Evolutionary conservation across 306 rosid genomes (phyloP).

Genomic region (Lathyrus sativus): DNA sequence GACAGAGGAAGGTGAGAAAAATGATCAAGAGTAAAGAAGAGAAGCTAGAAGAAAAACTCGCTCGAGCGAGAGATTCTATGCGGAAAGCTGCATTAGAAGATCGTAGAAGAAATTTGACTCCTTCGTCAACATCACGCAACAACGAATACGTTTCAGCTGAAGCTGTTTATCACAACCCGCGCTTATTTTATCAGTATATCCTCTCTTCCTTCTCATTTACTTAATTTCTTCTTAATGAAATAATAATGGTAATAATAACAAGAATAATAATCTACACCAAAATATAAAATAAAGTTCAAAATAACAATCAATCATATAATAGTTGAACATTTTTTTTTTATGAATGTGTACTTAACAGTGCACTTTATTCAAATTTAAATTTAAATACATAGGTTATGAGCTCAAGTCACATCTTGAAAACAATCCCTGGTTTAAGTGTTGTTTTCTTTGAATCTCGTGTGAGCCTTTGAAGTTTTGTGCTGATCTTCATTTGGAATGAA

Average conservation of each 20-base stretch:
- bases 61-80: conserved; percentile 44
- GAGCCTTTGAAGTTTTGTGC: too few species aligned
- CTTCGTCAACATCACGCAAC: not conserved
- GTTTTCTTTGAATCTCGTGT: too few species aligned
- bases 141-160: conserved; percentile 33
- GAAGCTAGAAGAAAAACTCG: conserved; percentile 44
- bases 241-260: not conserved
- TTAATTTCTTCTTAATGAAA: not conserved
- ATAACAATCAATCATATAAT: not conserved
- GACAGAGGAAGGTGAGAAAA: conserved; percentile 26
- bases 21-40: conserved; percentile 27
- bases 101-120: conserved; percentile 18
- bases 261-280: not conserved
- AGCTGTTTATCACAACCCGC: conserved; percentile 42
- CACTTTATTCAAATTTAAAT: not conserved
- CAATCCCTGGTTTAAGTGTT: too few species aligned
- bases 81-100: conserved; percentile 22
- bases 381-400: not conserved
- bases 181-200: conserved; percentile 45
- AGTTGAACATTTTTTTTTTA: not conserved
- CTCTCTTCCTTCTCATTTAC: not conserved
- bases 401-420: too few species aligned
- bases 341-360: not conserved
- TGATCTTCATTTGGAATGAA: too few species aligned
- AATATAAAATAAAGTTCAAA: not conserved